phyloP scores from a whole-genome alignment of 2,329 filamentous ascomycete genomes.

The Saccharata proteae region DNA sequence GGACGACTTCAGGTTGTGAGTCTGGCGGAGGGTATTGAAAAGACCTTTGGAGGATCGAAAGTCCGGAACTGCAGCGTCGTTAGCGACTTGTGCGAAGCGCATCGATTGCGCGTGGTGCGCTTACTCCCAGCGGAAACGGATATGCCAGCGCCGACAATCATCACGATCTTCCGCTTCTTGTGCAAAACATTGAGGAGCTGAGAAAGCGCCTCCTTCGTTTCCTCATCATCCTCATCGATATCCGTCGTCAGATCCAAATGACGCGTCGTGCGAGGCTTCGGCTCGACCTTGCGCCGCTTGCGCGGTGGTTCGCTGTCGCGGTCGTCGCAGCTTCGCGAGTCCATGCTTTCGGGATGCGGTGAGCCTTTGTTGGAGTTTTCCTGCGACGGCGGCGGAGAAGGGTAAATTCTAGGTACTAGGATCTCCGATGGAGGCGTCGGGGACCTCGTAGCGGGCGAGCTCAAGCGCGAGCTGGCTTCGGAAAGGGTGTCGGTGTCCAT shows the following conservation, averaged over 20 bases:
- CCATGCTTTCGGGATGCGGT: slow-evolving; percentile 34
- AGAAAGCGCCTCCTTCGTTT: slow-evolving; percentile 52
- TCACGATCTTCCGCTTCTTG: slow-evolving; percentile 91
- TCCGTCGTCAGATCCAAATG: slow-evolving; percentile 49
- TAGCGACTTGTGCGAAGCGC: too few species aligned
- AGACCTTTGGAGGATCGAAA: slow-evolving; percentile 87
- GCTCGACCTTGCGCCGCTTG: slow-evolving; percentile 57
- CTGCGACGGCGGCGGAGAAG: slow-evolving; percentile 32
- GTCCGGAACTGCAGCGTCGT: slow-evolving; percentile 58
- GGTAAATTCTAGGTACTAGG: slow-evolving; percentile 17
- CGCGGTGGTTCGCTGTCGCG: slow-evolving; percentile 55
- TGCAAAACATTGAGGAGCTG: slow-evolving; percentile 62
- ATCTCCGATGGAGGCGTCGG: slow-evolving; percentile 20
- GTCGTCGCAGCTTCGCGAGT: slow-evolving; percentile 25
- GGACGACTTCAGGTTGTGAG: slow-evolving; percentile 84
- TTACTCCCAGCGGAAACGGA: slow-evolving; percentile 87
- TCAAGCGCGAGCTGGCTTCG: slow-evolving; percentile 26
- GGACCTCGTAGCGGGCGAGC: slow-evolving; percentile 28
- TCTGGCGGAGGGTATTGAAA: slow-evolving; percentile 71
- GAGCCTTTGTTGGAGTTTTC: slow-evolving; percentile 33
- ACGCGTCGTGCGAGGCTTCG: slow-evolving; percentile 65
- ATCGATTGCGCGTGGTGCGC: slow-evolving; percentile 34
- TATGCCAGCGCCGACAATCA: slow-evolving; percentile 92
- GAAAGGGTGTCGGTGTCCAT: slow-evolving; percentile 18
- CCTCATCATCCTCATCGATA: slow-evolving; percentile 33